A percentile compares a stretch with the other conserved stretches of the same genome.
Evolutionary conservation across 1,284 basidiomycete species (phyloP).

Genomic region (Ganoderma lucidum): DNA sequence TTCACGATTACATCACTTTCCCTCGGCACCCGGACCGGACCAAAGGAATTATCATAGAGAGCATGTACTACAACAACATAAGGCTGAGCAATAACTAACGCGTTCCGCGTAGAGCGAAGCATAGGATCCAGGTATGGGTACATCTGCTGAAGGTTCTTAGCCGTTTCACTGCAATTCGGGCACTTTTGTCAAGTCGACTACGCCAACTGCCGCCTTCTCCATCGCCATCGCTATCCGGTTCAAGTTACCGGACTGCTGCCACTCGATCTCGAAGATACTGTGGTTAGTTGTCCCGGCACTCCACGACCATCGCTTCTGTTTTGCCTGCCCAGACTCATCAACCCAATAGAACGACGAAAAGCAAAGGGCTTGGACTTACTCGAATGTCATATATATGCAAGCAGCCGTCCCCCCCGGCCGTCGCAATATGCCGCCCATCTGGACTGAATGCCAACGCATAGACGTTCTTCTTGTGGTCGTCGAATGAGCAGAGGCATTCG

Average conservation of each 20-base stretch:
- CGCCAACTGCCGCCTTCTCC: slow-evolving; percentile 60
- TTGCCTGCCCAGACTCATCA: slow-evolving; percentile 42
- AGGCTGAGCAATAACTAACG: slow-evolving; percentile 12
- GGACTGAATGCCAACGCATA: slow-evolving; percentile 76
- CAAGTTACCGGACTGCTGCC: slow-evolving; percentile 56
- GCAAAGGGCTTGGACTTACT: slow-evolving; percentile 37
- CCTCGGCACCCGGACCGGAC: not conserved
- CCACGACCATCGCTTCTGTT: slow-evolving; percentile 65
- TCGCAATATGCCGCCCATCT: slow-evolving; percentile 64
- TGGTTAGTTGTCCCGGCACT: slow-evolving; percentile 56
- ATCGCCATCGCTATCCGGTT: slow-evolving; percentile 68
- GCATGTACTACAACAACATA: slow-evolving; percentile 6
- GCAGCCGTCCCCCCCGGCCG: slow-evolving; percentile 70
- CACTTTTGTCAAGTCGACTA: slow-evolving; percentile 60
- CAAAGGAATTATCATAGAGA: not conserved
- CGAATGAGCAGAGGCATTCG: slow-evolving; percentile 71
- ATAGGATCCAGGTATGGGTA: slow-evolving; percentile 18
- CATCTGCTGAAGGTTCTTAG: not conserved
- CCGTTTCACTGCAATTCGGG: slow-evolving; percentile 40
- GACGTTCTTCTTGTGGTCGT: slow-evolving; percentile 71
- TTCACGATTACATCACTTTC: slow-evolving; percentile 25
- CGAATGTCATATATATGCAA: slow-evolving; percentile 62
- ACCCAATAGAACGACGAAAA: not conserved
- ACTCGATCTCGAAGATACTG: slow-evolving; percentile 71
- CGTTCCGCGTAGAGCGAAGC: not conserved